Percentiles rank a stretch among this genome's conserved stretches.
Conservation (phyloP, 2,329 filamentous ascomycete species). For the Penicillium expansum region DNA sequence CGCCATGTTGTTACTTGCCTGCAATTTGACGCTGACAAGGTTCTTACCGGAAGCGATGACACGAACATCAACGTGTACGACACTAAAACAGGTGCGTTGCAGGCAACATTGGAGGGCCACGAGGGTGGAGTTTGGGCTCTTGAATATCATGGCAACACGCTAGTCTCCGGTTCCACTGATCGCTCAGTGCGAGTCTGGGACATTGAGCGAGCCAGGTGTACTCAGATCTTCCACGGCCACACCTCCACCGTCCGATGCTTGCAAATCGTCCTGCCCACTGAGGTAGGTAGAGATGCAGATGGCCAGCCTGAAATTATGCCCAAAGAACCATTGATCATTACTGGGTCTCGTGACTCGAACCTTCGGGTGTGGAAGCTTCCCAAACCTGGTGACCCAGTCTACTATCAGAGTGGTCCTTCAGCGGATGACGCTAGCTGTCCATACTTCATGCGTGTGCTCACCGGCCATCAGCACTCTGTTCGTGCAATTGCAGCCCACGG, state of each 20-base stretch:
- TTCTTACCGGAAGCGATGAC: slow-evolving; percentile 95
- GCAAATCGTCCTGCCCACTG: slow-evolving; percentile 85
- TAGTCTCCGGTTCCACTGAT: slow-evolving; percentile 95
- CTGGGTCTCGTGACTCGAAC: slow-evolving; percentile 90
- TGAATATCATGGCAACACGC: slow-evolving; percentile 90
- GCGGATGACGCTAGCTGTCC: slow-evolving; percentile 76
- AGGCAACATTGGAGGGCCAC: slow-evolving; percentile 82
- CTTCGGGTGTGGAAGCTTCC: slow-evolving; percentile 93
- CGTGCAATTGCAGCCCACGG: slow-evolving; percentile 92
- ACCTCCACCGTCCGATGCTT: slow-evolving; percentile 95
- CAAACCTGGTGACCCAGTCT: slow-evolving; percentile 69
- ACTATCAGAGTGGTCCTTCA: slow-evolving; percentile 75
- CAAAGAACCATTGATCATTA: slow-evolving; percentile 92
- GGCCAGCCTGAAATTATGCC: slow-evolving; percentile 84
- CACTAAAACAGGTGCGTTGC: slow-evolving; percentile 84
- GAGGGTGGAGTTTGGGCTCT: slow-evolving; percentile 97
- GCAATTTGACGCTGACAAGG: slow-evolving; percentile 97
- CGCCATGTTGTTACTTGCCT: slow-evolving; percentile 96
- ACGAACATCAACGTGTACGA: slow-evolving; percentile 98
- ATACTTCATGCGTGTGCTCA: slow-evolving; percentile 85
- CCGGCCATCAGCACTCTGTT: slow-evolving; percentile 88
- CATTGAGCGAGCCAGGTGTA: slow-evolving; percentile 86
- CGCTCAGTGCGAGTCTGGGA: slow-evolving; percentile 99
- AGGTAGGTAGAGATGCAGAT: slow-evolving; percentile 68
- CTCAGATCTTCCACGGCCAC: slow-evolving; percentile 94